Percentiles rank a stretch among this genome's conserved stretches.
phyloP scores from a whole-genome alignment of 176 grass and related monocot species.

The Aegilops tauschii region DNA sequence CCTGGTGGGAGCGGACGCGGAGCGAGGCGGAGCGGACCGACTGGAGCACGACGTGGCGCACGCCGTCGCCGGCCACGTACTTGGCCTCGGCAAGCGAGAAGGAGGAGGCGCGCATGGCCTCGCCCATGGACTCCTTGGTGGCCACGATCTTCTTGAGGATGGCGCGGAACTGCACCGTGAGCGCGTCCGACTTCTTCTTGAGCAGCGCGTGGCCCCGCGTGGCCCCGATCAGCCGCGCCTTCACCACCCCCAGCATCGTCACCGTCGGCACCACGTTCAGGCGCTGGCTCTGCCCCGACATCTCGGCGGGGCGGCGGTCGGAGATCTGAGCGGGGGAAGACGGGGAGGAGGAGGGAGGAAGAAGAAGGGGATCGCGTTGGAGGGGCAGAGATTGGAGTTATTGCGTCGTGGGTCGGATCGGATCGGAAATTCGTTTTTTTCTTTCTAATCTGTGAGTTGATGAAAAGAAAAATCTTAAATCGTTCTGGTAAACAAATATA shows the following conservation, averaged over 20 bases:
- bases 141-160: conserved; percentile 93
- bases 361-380: background rate
- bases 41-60: conserved; percentile 75
- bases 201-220: conserved; percentile 87
- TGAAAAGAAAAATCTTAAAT: no score
- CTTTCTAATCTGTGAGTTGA: no score
- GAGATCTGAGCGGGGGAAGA: conserved; percentile 2
- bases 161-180: conserved; percentile 76
- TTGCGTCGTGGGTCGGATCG: no score
- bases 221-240: conserved; percentile 74
- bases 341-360: background rate
- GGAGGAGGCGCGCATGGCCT: conserved; percentile 74
- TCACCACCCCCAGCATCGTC: conserved; percentile 84
- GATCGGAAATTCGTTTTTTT: no score
- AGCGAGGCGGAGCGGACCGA: conserved; percentile 77
- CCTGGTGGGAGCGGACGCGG: conserved; percentile 79
- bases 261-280: conserved; percentile 83
- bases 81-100: conserved; percentile 92
- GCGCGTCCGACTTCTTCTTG: conserved; percentile 95
- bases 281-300: conserved; percentile 74
- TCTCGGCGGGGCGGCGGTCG: background rate
- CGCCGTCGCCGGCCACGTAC: conserved; percentile 79
- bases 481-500: no score
- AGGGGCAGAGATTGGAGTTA: no score
- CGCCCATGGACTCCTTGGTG: conserved; percentile 91